These are phyloP conservation scores for Endotrypanum monterogeii DNA, from an alignment of 208 protist genomes.

Conservation along the genomic window DNA sequence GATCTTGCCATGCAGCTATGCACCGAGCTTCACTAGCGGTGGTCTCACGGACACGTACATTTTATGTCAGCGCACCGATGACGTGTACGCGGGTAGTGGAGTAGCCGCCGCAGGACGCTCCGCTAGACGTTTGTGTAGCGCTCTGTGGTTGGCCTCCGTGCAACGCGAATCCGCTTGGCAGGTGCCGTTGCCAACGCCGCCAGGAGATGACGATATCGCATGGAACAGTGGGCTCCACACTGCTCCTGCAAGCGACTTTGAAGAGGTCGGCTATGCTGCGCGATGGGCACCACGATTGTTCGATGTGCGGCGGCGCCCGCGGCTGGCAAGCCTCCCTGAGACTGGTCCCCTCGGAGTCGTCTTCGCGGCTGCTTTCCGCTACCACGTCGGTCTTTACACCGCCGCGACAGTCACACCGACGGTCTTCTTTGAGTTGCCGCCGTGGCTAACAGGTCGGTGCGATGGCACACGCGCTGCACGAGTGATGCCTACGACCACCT, in stretches of 20 bases:
- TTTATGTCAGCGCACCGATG: conserved; percentile 17
- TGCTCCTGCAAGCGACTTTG: background rate
- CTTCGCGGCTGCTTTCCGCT: conserved; percentile 17
- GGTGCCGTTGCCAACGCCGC: conserved; percentile 23
- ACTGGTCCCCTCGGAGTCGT: conserved; percentile 10
- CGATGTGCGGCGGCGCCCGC: conserved; percentile 15
- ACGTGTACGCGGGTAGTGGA: conserved; percentile 13
- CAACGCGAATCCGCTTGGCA: conserved; percentile 27
- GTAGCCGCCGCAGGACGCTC: background rate
- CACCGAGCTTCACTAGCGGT: background rate
- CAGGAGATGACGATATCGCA: conserved; percentile 8
- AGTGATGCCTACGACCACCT: background rate
- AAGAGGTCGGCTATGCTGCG: background rate
- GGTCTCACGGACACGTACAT: conserved; percentile 2
- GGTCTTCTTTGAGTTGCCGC: conserved; percentile 19
- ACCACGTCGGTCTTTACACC: conserved; percentile 26
- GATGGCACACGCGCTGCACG: background rate
- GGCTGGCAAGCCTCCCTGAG: background rate
- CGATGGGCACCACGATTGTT: conserved; percentile 14
- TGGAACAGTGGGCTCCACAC: background rate
- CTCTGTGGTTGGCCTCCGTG: conserved; percentile 33
- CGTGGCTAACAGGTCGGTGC: background rate
- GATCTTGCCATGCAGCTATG: conserved; percentile 20
- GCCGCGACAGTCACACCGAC: conserved; percentile 16
- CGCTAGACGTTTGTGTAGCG: background rate